Evolutionary conservation across 495 filamentous ascomycete species (phyloP).

Genomic region (Podospora pseudocomata): DNA sequence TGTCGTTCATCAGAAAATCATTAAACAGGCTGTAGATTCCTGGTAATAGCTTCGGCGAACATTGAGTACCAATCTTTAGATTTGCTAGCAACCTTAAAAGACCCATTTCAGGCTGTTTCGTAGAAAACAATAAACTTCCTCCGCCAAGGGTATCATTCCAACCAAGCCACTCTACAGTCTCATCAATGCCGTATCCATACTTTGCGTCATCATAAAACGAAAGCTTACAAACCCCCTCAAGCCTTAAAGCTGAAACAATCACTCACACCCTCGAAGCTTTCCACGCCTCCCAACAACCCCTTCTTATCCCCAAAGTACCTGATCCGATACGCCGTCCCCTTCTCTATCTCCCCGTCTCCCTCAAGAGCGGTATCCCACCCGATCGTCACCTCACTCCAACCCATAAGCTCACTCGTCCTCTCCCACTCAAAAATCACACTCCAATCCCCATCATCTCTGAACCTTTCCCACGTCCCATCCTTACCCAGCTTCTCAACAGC

Average conservation of each 20-base stretch:
- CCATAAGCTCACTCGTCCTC: constrained; percentile 65
- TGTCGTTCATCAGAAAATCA: no score
- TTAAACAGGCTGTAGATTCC: no score
- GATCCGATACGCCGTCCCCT: constrained; percentile 57
- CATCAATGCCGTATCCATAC: background rate
- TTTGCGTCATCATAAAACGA: background rate
- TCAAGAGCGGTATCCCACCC: constrained; percentile 70
- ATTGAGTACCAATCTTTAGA: no score
- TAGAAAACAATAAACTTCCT: background rate
- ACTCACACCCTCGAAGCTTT: constrained; percentile 63
- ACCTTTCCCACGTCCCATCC: constrained; percentile 52
- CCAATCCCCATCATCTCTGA: constrained; percentile 78
- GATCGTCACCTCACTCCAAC: constrained; percentile 74
- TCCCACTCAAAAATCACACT: constrained; percentile 75
- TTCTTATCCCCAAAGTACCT: constrained; percentile 86
- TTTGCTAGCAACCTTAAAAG: no score
- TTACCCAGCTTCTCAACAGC: constrained; percentile 63
- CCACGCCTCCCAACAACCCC: constrained; percentile 60
- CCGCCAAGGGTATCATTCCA: background rate
- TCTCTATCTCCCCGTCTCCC: constrained; percentile 36
- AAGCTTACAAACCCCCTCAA: background rate
- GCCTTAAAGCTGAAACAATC: background rate
- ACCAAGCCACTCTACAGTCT: constrained; percentile 5
- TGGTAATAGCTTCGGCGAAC: no score
- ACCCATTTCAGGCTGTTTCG: no score